Conservation (phyloP, 2,329 filamentous ascomycete genomes). For the Parastagonospora nodorum region DNA sequence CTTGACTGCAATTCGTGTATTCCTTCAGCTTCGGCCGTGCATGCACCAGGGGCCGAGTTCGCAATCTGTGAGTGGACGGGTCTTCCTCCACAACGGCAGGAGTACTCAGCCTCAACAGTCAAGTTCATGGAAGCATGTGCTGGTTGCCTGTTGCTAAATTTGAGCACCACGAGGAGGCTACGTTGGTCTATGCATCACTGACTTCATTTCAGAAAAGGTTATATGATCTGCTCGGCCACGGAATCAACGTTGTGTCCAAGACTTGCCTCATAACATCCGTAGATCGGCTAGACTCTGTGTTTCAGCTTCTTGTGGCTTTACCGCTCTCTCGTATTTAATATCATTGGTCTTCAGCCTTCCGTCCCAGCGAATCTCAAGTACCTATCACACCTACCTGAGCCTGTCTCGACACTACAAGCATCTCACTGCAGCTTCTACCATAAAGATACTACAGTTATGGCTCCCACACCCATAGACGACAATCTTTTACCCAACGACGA, state of each 20-base stretch:
- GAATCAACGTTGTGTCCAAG: slow-evolving; percentile 8
- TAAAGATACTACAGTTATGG: slow-evolving; percentile 21
- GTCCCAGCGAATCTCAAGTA: slow-evolving; percentile 10
- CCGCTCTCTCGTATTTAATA: slow-evolving; percentile 14
- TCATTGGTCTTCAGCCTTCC: slow-evolving; percentile 8
- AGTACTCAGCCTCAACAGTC: slow-evolving; percentile 33
- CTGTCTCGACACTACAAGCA: neutral
- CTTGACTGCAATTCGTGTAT: slow-evolving; percentile 20
- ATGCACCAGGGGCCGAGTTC: slow-evolving; percentile 16
- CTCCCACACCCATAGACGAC: slow-evolving; percentile 28
- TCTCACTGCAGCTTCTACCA: too few species aligned
- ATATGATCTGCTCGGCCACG: slow-evolving; percentile 32
- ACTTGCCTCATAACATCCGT: slow-evolving; percentile 14
- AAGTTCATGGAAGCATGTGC: slow-evolving; percentile 22
- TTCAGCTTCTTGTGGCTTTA: slow-evolving; percentile 27
- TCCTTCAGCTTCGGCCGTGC: slow-evolving; percentile 8
- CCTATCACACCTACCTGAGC: neutral
- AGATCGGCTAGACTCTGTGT: slow-evolving; percentile 10
- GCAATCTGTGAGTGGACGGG: slow-evolving; percentile 13
- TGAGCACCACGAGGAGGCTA: slow-evolving; percentile 17
- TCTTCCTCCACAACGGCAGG: slow-evolving; percentile 28
- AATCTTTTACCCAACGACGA: slow-evolving; percentile 27
- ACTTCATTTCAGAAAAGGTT: slow-evolving; percentile 28
- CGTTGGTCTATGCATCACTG: slow-evolving; percentile 20
- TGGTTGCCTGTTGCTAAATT: slow-evolving; percentile 29